These are phyloP conservation scores for Jasminum sambac DNA, from an alignment of 257 asterid species.

Conservation along the genomic window DNA sequence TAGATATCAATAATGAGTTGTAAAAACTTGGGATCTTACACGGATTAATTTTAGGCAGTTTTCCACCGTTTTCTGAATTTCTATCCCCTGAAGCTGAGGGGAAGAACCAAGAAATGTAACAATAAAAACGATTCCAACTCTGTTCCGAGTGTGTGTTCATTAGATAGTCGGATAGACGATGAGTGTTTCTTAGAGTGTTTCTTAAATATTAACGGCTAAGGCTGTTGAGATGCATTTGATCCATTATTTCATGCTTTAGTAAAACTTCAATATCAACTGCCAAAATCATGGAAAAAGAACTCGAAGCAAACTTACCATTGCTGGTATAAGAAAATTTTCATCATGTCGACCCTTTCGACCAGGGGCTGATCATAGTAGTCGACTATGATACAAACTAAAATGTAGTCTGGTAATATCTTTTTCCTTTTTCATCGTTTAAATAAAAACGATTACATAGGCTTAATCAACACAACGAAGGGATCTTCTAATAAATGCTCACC, in stretches of 20 bases:
- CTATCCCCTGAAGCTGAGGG: slow-evolving; percentile 20
- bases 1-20: slow-evolving; percentile 42
- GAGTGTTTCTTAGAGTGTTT: too few species aligned
- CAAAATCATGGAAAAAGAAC: too few species aligned
- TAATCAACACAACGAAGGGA: slow-evolving; percentile 16
- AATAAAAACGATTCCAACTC: slow-evolving; percentile 29
- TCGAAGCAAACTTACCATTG: too few species aligned
- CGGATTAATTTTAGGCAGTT: slow-evolving; percentile 27
- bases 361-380: not conserved
- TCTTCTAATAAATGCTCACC: not conserved
- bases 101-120: slow-evolving; percentile 28
- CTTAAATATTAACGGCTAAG: too few species aligned
- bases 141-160: too few species aligned
- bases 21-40: slow-evolving; percentile 15
- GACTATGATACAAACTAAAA: not conserved
- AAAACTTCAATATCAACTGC: too few species aligned
- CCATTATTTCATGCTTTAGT: too few species aligned
- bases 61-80: slow-evolving; percentile 12
- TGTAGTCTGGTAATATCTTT: not conserved
- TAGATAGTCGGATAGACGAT: too few species aligned
- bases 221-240: too few species aligned
- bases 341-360: not conserved
- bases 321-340: not conserved
- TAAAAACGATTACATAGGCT: not conserved
- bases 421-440: not conserved